Evolutionary conservation across 495 filamentous ascomycete species (phyloP).

Genomic region (Penicillium bovifimosum): DNA sequence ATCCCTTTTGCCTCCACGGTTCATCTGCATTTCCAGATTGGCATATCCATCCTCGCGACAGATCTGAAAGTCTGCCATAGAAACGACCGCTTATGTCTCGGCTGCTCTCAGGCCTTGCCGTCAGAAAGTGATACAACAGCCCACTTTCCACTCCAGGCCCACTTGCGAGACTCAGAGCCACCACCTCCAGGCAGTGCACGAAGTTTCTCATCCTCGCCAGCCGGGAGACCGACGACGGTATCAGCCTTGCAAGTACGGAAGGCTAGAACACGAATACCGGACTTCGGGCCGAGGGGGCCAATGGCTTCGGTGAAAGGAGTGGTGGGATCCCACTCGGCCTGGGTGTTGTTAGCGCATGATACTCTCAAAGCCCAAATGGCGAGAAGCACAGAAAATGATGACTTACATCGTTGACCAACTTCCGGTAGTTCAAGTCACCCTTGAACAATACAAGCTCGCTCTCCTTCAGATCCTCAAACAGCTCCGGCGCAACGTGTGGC

Average conservation of each 20-base stretch:
- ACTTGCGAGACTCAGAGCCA: constrained; percentile 69
- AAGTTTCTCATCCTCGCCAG: constrained; percentile 76
- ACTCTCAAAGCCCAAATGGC: neutral
- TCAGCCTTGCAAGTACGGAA: constrained; percentile 95
- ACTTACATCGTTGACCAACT: constrained; percentile 80
- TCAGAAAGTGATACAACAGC: constrained; percentile 87
- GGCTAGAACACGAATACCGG: constrained; percentile 74
- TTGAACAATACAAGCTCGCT: constrained; percentile 94
- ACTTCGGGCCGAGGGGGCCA: constrained; percentile 75
- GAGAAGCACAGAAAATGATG: neutral
- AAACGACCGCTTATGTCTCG: neutral
- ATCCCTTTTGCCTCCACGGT: neutral
- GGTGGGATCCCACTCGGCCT: constrained; percentile 82
- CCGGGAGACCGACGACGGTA: constrained; percentile 80
- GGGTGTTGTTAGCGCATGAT: constrained; percentile 8
- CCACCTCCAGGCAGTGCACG: constrained; percentile 60
- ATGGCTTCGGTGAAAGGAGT: constrained; percentile 83
- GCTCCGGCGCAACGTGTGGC: constrained; percentile 55
- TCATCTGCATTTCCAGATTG: neutral
- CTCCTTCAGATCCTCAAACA: constrained; percentile 73
- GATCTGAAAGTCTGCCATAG: neutral
- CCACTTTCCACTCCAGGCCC: constrained; percentile 98
- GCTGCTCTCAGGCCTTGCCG: constrained; percentile 46
- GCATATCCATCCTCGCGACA: neutral
- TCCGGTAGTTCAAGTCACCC: constrained; percentile 93